Evolutionary conservation across 805 yeast genomes (phyloP), one percentile per base, ranked within the genome.

Genomic region (Teunomyces gatunensis): DNA sequence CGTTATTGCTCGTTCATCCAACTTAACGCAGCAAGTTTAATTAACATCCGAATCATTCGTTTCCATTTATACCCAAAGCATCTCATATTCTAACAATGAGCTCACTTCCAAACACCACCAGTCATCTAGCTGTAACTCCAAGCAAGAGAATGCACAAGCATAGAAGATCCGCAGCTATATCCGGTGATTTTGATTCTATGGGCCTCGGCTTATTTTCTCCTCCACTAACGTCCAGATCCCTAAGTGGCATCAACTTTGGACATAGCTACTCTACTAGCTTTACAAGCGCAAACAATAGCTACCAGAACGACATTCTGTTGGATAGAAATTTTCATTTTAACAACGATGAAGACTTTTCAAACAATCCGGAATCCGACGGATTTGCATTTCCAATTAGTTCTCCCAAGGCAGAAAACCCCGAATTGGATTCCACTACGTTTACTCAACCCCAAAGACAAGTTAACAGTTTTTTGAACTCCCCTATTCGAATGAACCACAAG

Each of bases 101-200:
- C n/a, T 43, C 46, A 5, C 39, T 43, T 23, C 46, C 46, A 12
- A 43, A 12, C 28, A 28, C 25, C 10, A 11, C 44, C 2, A 28
- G 17, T 10, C 43, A 33, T 30, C 30, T 30, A 43, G 23, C 43
- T 7, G 27, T 40, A 6, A 40, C 43, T n/a, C 43, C 43, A n/a
- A 25, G n/a, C 20, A 36, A 27, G 32, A 70, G 80, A 52, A 80
- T 83, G 1, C 96, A 89, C 66, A 79, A 87, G 39, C 96, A 89
- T 59, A 80, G 88, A 58, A 71, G 96, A 45, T 89, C 96, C 0
- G 90, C 92, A 18, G 96, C 96, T 0, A 84, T 89, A 5, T 86
- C 94, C 6, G 94, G 94, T 3, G 96, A 89, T 61, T 86, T 88
- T 60, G 94, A 87, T 55, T 59, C 61, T 6, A 55, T 61, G 43